phyloP scores from a whole-genome alignment of 345 rosid genomes.

The Aquilaria sinensis region DNA sequence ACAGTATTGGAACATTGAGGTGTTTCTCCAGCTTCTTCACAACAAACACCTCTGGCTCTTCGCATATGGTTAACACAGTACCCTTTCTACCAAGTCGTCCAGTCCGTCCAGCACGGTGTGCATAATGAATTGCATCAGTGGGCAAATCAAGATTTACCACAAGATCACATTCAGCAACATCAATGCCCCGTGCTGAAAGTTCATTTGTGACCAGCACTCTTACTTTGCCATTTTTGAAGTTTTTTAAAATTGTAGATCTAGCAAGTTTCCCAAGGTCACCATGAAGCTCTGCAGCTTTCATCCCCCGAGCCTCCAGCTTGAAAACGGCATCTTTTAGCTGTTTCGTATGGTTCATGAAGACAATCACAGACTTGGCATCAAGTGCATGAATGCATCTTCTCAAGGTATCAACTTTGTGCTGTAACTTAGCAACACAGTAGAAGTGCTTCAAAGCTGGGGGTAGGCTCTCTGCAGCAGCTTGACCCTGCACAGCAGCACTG shows the following conservation, averaged over 20 bases:
- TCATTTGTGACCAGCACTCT: conserved; percentile 83
- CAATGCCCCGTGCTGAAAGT: conserved; percentile 93
- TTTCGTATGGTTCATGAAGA: conserved; percentile 83
- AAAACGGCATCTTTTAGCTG: conserved; percentile 89
- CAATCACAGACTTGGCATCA: conserved; percentile 76
- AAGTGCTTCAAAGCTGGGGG: conserved; percentile 86
- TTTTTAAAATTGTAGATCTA: conserved; percentile 74
- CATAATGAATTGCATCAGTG: conserved; percentile 72
- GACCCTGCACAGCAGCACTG: conserved; percentile 34
- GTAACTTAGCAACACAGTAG: conserved; percentile 63
- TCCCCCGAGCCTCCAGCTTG: conserved; percentile 88
- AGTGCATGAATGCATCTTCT: conserved; percentile 91
- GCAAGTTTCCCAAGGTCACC: conserved; percentile 95
- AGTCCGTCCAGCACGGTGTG: conserved; percentile 88
- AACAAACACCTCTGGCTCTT: conserved; percentile 76
- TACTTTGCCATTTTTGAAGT: conserved; percentile 80
- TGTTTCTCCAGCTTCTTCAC: conserved; percentile 87
- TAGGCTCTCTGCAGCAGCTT: conserved; percentile 57
- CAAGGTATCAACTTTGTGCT: conserved; percentile 79
- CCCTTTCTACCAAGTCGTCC: conserved; percentile 92
- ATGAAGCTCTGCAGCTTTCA: conserved; percentile 75
- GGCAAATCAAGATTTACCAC: conserved; percentile 87
- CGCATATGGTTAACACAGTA: conserved; percentile 75
- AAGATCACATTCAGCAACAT: conserved; percentile 84
- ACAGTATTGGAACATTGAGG: conserved; percentile 55